phyloP scores from a whole-genome alignment of 2,329 filamentous ascomycete species.

The Cercospora beticola region DNA sequence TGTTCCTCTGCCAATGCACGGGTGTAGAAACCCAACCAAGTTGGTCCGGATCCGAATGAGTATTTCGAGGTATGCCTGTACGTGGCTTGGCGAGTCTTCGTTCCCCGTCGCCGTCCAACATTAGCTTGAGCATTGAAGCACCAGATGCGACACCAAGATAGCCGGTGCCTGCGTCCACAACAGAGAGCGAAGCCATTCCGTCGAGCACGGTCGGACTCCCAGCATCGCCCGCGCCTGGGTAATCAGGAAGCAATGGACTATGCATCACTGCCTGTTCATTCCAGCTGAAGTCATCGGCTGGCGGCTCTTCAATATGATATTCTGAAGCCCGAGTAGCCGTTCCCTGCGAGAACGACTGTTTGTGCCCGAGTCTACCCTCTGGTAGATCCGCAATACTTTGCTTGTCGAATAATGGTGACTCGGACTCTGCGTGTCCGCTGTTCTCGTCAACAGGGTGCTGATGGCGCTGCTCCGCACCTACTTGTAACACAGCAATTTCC shows the following conservation, averaged over 20 bases:
- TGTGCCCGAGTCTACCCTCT: background rate
- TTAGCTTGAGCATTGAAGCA: slow-evolving; percentile 45
- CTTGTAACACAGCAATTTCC: background rate
- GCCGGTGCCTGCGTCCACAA: slow-evolving; percentile 41
- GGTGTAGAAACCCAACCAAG: slow-evolving; percentile 28
- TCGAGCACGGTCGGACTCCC: slow-evolving; percentile 22
- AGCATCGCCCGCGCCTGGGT: background rate
- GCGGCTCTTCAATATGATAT: slow-evolving; percentile 27
- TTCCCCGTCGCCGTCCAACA: slow-evolving; percentile 27
- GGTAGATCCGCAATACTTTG: background rate
- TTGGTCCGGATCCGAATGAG: slow-evolving; percentile 9
- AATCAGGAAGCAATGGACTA: background rate
- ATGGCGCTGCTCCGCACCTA: background rate
- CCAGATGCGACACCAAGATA: slow-evolving; percentile 51
- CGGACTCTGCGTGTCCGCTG: background rate
- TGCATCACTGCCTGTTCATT: slow-evolving; percentile 28
- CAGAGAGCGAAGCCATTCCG: slow-evolving; percentile 39
- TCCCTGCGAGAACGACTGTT: background rate
- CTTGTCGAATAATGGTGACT: background rate
- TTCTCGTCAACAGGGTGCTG: background rate
- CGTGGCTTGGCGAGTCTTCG: slow-evolving; percentile 11
- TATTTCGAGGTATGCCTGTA: background rate
- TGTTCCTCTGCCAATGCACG: slow-evolving; percentile 26
- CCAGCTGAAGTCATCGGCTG: slow-evolving; percentile 34
- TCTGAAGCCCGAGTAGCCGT: background rate